Conservation (phyloP, 768 basidiomycete genomes). For the Wakefieldia striispora region DNA sequence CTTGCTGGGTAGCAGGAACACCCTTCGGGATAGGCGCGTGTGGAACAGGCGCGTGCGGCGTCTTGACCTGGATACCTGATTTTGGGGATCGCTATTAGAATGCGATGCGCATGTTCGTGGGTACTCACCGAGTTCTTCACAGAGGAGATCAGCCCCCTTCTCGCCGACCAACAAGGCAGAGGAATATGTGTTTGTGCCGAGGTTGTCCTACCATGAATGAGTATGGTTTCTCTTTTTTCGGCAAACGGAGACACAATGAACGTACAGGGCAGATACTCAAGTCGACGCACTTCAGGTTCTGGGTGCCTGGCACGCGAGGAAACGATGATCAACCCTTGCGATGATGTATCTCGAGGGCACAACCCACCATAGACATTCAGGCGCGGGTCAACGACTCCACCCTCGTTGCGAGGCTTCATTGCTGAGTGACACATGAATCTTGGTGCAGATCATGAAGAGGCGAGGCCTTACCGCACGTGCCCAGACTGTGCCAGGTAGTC, state of each 20-base stretch:
- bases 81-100: slow-evolving; percentile 5
- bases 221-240: not conserved
- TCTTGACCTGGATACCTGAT: slow-evolving; percentile 57
- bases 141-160: slow-evolving; percentile 61
- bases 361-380: slow-evolving; percentile 53
- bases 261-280: slow-evolving; percentile 70
- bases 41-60: slow-evolving; percentile 66
- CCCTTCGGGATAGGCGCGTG: slow-evolving; percentile 61
- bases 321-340: not conserved
- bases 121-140: slow-evolving; percentile 58
- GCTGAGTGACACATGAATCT: slow-evolving; percentile 17
- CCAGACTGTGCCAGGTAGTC: slow-evolving; percentile 76
- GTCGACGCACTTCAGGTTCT: slow-evolving; percentile 67
- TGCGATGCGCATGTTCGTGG: not conserved
- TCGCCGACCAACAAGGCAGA: slow-evolving; percentile 68
- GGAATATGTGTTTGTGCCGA: slow-evolving; percentile 73
- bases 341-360: slow-evolving; percentile 10
- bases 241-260: not conserved
- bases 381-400: slow-evolving; percentile 63
- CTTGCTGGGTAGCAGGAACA: slow-evolving; percentile 44
- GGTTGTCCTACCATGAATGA: slow-evolving; percentile 49
- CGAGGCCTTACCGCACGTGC: slow-evolving; percentile 32
- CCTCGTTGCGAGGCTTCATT: slow-evolving; percentile 66
- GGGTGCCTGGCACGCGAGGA: slow-evolving; percentile 39
- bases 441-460: not conserved